Base-by-base conservation (phyloP, 2,329 filamentous ascomycete genomes). In the Fusarium sp. region DNA sequence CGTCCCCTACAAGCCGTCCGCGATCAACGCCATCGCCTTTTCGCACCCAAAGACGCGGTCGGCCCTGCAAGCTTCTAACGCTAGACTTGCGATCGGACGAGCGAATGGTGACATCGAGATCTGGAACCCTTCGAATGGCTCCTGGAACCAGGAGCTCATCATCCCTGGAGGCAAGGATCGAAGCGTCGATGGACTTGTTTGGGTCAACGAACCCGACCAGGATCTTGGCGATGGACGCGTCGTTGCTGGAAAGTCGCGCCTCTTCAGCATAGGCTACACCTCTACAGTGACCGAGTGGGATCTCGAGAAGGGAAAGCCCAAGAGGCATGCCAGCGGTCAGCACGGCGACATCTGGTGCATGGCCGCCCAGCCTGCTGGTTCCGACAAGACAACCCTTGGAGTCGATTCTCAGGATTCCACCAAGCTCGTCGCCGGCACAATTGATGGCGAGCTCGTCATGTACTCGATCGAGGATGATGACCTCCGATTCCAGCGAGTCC, bases 271-370 rank as follows among this genome's bases (percentile, higher is more conserved):
- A 80, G 96, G 96, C 66, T 97, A 97, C 81, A 97, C 95, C 22
- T 94, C 93, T 62, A 93, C 93, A 27, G 91, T 99, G 56, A 98
- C 95, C 0, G 97, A 99, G 83, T 99, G 97, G 97, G 93, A 98
- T 84, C 86, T 99, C 27, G 91, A 91, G 75, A 93, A 91, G 73
- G 95, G 94, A 16, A 88, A 90, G 65, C 94, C 95, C 13, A 90
- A 93, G 84, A 91, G 93, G 68, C 93, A 97, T 82, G 95, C 94
- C 20, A 95, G 94, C 78, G 97, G 96, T 54, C 97, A 97, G 82
- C 95, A 97, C 82, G 95, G 95, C 74, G 95, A 98, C 80, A 96
- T 98, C 71, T 99, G 97, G 97, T 98, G 96, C 84, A 90, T 99
- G 78, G 94, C 94, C 68, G 94, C 93, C 16, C 96, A 98, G 84